Conservation (phyloP, 331 rosid genomes). For the Quercus phellos region DNA sequence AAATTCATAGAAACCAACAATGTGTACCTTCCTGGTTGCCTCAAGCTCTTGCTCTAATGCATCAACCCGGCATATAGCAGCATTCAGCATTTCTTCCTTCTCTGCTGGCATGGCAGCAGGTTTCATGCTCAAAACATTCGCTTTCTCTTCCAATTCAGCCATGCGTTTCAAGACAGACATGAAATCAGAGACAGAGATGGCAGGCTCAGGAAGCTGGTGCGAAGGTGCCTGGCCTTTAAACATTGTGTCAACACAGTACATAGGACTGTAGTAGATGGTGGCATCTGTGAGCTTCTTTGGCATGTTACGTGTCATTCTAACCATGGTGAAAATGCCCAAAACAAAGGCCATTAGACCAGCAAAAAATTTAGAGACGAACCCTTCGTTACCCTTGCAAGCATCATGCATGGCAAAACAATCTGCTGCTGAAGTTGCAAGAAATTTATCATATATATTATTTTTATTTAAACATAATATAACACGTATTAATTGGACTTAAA, state of each 20-base stretch:
- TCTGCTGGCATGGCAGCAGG: slow-evolving; percentile 59
- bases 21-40: slow-evolving; percentile 64
- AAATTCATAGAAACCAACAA: neutral
- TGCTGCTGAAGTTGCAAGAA: slow-evolving; percentile 18
- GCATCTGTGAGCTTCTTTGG: slow-evolving; percentile 77
- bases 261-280: slow-evolving; percentile 53
- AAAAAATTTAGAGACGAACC: slow-evolving; percentile 48
- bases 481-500: neutral
- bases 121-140: slow-evolving; percentile 33
- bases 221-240: slow-evolving; percentile 11
- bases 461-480: neutral
- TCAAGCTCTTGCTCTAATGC: slow-evolving; percentile 58
- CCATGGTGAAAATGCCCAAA: slow-evolving; percentile 77
- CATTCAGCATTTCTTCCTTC: slow-evolving; percentile 62
- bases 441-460: neutral
- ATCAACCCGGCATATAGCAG: slow-evolving; percentile 54
- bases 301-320: slow-evolving; percentile 63
- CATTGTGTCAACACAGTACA: slow-evolving; percentile 27
- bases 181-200: slow-evolving; percentile 38
- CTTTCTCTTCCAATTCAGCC: slow-evolving; percentile 72
- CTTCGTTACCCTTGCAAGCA: slow-evolving; percentile 44
- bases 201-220: slow-evolving; percentile 28
- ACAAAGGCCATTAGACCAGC: slow-evolving; percentile 68
- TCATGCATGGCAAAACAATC: slow-evolving; percentile 24
- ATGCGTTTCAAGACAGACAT: slow-evolving; percentile 71